These are phyloP conservation scores for Fusarium anthophilum DNA, from an alignment of 2,329 filamentous ascomycete species.

Conservation along the genomic window DNA sequence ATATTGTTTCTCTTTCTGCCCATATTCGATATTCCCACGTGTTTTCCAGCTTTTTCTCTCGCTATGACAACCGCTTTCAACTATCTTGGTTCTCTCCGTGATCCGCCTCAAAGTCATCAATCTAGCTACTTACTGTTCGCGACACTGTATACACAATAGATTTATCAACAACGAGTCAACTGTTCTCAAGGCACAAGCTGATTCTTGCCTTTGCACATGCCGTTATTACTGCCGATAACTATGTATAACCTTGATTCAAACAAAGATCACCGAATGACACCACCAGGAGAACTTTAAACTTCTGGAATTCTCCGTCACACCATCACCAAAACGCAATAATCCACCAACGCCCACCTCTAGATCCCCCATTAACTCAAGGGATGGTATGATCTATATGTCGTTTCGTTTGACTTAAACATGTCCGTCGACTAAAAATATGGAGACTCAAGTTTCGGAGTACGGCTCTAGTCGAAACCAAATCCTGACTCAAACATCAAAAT, in stretches of 20 bases:
- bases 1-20: background rate
- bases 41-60: background rate
- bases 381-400: slow-evolving; percentile 10
- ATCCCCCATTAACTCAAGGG: background rate
- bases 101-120: background rate
- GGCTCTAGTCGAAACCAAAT: slow-evolving; percentile 23
- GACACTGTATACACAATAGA: background rate
- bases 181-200: background rate
- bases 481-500: slow-evolving; percentile 17
- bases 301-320: slow-evolving; percentile 14
- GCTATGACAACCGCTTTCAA: background rate
- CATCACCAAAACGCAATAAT: slow-evolving; percentile 19
- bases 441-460: slow-evolving; percentile 8
- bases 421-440: slow-evolving; percentile 10
- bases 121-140: background rate
- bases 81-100: background rate
- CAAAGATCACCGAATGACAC: background rate
- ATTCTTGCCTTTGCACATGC: background rate
- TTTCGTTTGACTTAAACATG: slow-evolving; percentile 7
- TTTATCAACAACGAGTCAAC: background rate
- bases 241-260: background rate
- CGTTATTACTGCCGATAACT: background rate
- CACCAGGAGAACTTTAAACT: slow-evolving; percentile 7
- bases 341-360: background rate
- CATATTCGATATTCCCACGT: background rate